Base-by-base conservation (phyloP, 352 stramenopile genomes). In the Pythium monospermum region DNA sequence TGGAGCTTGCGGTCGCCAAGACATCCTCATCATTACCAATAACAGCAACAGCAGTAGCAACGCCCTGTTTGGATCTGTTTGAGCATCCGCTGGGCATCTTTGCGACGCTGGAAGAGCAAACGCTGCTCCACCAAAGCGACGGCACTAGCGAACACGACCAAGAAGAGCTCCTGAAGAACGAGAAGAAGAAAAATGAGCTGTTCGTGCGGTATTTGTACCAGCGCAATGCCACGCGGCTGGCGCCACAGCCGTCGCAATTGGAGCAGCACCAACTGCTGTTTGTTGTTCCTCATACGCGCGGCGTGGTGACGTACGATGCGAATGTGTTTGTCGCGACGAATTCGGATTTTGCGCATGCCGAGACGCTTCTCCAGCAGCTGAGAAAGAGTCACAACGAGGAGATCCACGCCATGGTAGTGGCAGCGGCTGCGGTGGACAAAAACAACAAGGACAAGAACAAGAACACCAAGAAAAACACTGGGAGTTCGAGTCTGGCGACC, bases 281-380 rank as follows among this genome's bases (percentile, higher is more conserved):
- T 35, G 43, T 68, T 15, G 62, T 86, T 4, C 73, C 71, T 0
- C 75, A 88, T 26, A 57, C 73, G 6, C 66, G 73, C n/a, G 63
- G 64, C 15, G 26, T 65, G 13, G 65, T 86, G 3, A 50, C 69
- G 13, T 88, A 88, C 43, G 77, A 86, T 39, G 75, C 73, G 12
- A 69, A 32, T 10, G 71, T 83, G 6, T 88, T 88, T 49, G 73
- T 88, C 18, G 73, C 73, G 49, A 86, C 85, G 52, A 86, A 88
- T 38, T 80, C 75, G 3, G 75, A 88, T 16, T 82, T 48, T 19
- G 22, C 77, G 16, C 59, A 73, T 49, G 73, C 70, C 18, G 13
- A 54, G 32, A 67, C 51, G 19, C 22, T 88, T 6, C 18, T 79
- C 13, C 53, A 64, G 12, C 61, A 52, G 5, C 45, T 87, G 2